Base-by-base conservation (phyloP, 148 eudicot species). In the Spergularia bocconei region DNA sequence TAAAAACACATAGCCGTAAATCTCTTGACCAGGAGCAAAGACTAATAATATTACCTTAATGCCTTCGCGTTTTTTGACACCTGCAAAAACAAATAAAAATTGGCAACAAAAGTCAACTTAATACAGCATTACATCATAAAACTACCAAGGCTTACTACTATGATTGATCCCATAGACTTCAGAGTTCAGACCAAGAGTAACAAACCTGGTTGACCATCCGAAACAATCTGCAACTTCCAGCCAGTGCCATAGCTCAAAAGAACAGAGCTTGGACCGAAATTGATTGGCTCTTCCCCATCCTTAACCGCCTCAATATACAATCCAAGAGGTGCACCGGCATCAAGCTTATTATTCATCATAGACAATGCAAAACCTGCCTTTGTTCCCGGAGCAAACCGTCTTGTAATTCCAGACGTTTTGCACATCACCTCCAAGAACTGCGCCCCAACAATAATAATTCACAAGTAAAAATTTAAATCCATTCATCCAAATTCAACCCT, bases 221-320 rank as follows among this genome's bases (percentile, higher is more conserved):
- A 71, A 78, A 87, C 92, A 5, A 93, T 89, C 71, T 92, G 93
- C 85, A 92, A 82, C 63, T 82, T 85, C 98, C 98, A 95, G 67
- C 84, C 92, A 70, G 76, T 75, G 9, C 96, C 96, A 67, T 86
- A 90, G 66, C 79, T 71, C 4, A 87, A 69, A 55, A 95, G 89
- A 73, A 87, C 72, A 0, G 93, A 86, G 74, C 77, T 85, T 25
- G 96, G 97, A 53, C 97, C 97, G 54, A 95, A 92, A 79, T 65
- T 85, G 25, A 95, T 83, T 2, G 97, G 88, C 53, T 87, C 97
- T 51, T 95, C 92, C 15, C 89, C 90, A 20, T 78, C 90, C 86
- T 95, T 95, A 79, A 79, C 86, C 0, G 97, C 91, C 81, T 95
- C 93, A 47, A 95, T 89, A 64, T 90, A 82, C 55, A 83, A 79